These are phyloP conservation scores for Hyparrhenia diplandra DNA, from an alignment of 176 grass and related monocot genomes.

Conservation along the genomic window DNA sequence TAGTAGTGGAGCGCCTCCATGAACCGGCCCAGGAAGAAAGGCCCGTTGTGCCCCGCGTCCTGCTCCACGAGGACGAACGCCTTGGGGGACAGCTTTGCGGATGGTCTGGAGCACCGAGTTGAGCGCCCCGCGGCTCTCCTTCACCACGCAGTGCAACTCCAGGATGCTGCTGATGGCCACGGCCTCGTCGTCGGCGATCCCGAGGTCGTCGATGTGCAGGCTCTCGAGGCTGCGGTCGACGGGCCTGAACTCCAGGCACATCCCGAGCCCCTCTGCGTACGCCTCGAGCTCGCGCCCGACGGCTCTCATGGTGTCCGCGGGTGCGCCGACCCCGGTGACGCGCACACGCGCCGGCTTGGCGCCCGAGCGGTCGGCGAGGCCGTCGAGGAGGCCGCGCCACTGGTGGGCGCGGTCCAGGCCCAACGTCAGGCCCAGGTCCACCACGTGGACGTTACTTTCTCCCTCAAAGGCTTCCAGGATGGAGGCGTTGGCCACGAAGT, in stretches of 20 bases:
- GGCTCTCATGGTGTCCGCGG: slow-evolving; percentile 29
- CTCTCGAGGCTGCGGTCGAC: slow-evolving; percentile 52
- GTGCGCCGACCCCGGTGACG: slow-evolving; percentile 41
- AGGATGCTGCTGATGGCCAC: slow-evolving; percentile 57
- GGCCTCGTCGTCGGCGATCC: slow-evolving; percentile 30
- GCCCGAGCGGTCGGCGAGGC: slow-evolving; percentile 26
- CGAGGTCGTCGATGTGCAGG: slow-evolving; percentile 40
- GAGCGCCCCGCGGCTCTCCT: slow-evolving; percentile 70
- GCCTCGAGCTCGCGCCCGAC: slow-evolving; percentile 40
- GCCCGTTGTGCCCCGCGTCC: slow-evolving; percentile 69
- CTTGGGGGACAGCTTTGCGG: slow-evolving; percentile 39
- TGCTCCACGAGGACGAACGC: slow-evolving; percentile 68
- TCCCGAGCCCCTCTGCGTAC: slow-evolving; percentile 22
- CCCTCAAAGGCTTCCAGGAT: slow-evolving; percentile 67
- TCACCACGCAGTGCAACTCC: slow-evolving; percentile 68
- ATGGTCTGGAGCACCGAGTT: slow-evolving; percentile 62
- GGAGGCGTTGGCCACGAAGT: slow-evolving; percentile 66
- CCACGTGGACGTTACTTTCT: slow-evolving; percentile 53
- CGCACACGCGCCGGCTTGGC: slow-evolving; percentile 36
- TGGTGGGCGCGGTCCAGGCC: slow-evolving; percentile 48
- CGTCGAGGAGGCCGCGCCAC: slow-evolving; percentile 52
- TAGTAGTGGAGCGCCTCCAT: slow-evolving; percentile 85
- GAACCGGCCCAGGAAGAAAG: slow-evolving; percentile 69
- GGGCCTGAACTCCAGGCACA: slow-evolving; percentile 44
- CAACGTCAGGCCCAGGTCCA: slow-evolving; percentile 65